Conservation (phyloP, 2,329 filamentous ascomycete genomes). For the Paraphaeosphaeria minitans region DNA sequence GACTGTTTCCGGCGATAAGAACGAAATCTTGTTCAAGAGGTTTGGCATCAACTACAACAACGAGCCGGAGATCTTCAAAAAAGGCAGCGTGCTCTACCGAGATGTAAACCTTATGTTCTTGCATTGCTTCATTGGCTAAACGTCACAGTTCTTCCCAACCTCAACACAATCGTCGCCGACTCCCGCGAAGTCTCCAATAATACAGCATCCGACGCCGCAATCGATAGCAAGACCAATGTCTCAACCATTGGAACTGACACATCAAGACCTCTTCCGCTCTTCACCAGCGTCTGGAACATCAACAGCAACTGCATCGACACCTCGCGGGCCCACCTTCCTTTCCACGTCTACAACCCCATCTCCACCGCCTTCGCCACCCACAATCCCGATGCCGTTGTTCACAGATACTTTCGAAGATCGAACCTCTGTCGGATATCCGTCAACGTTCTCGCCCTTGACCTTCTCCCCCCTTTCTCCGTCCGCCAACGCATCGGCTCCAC, state of each 20-base stretch:
- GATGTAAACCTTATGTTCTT: conserved; percentile 61
- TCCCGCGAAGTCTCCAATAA: not conserved
- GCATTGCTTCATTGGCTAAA: conserved; percentile 15
- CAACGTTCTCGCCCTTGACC: conserved; percentile 27
- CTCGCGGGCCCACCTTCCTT: conserved; percentile 39
- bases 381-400: conserved; percentile 30
- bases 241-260: conserved; percentile 27
- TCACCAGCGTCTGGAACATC: conserved; percentile 17
- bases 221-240: conserved; percentile 19
- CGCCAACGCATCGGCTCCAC: conserved; percentile 24
- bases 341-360: conserved; percentile 42
- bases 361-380: conserved; percentile 36
- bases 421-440: conserved; percentile 25
- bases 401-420: conserved; percentile 32
- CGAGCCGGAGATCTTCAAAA: conserved; percentile 88
- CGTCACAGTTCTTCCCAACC: conserved; percentile 34
- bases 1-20: conserved; percentile 84
- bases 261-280: conserved; percentile 21
- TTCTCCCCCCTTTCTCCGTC: conserved; percentile 32
- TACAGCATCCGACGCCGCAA: conserved; percentile 2
- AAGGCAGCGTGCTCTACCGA: conserved; percentile 87
- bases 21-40: conserved; percentile 88
- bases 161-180: conserved; percentile 21
- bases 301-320: conserved; percentile 19
- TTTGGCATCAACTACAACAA: conserved; percentile 99